Evolutionary conservation across 164 flowering plant genomes (phyloP), one percentile per base, ranked within the genome.

Genomic region (Nelumbo lutea): DNA sequence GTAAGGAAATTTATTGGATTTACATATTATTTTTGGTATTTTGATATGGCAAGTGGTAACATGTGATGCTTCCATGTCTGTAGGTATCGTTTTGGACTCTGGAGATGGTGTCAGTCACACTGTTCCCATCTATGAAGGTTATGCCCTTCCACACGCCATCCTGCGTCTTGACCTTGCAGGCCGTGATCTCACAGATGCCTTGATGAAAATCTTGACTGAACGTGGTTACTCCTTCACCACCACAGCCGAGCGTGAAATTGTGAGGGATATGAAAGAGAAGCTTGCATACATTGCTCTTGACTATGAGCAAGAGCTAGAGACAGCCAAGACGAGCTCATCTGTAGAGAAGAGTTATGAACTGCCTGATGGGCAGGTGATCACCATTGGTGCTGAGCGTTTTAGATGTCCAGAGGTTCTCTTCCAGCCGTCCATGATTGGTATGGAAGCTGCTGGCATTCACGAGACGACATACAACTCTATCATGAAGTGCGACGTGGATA

Each of bases 41-140:
- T 50, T 56, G 50, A 52, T 27, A 27, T 27, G 27, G 27, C 27
- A 27, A 40, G 10, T 64, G 50, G 41, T 38, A 38, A 27, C 27
- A 45, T 8, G 39, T 1, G 39, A 45, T 59, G 56, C 3, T 10
- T 9, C 9, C 47, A 42, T 72, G 27, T 38, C 45, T 65, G 40
- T 45, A 86, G 90, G 90, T 71, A 87, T 88, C 75, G 90, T 87
- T 65, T 76, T 87, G 77, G 90, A 88, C 73, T 88, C 90, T 59
- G 93, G 93, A 3, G 93, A 88, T 81, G 93, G 93, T 81, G 90
- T 88, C 67, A 88, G 89, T 77, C 90, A 87, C 73, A 87, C 93
- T 0, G 93, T 88, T 52, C 94, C 94, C 65, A 87, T 88, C 73
- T 88, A 88, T 67, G 93, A 88, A 80, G 93, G 93, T 40, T 88